Conservation (phyloP, 2,329 filamentous ascomycete species). For the Colletotrichum gloeosporioides region DNA sequence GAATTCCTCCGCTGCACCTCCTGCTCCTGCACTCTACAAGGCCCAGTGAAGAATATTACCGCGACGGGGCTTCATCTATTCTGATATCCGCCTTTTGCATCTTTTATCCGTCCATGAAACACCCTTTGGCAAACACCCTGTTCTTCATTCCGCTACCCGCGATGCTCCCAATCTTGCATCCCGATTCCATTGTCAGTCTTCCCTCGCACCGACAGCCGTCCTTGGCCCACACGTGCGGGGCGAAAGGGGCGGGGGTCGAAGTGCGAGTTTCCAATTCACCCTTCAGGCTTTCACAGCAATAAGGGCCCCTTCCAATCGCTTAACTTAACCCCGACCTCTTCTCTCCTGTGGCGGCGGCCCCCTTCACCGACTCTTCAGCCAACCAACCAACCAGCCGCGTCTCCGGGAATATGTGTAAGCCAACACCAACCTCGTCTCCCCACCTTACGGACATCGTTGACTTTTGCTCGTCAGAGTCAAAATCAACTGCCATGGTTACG, state of each 20-base stretch:
- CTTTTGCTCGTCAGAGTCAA: not conserved
- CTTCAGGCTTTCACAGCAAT: not conserved
- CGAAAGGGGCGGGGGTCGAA: not conserved
- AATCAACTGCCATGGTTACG: not conserved
- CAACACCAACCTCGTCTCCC: not conserved
- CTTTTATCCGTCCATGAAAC: not conserved
- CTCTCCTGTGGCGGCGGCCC: not conserved
- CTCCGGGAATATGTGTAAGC: not conserved
- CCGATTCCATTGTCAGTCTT: not conserved
- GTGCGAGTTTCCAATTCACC: not conserved
- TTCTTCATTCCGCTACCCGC: not conserved
- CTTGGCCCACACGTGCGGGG: constrained; percentile 5
- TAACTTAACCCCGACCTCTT: not conserved
- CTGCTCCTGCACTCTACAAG: not conserved
- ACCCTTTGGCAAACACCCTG: not conserved
- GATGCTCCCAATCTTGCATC: not conserved
- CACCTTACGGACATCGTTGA: not conserved
- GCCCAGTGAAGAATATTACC: not conserved
- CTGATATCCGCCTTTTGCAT: not conserved
- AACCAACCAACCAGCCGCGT: not conserved
- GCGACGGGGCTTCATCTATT: not conserved
- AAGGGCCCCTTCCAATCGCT: not conserved
- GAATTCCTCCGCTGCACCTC: constrained; percentile 5
- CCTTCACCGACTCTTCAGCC: constrained; percentile 4
- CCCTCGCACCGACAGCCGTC: not conserved